A percentile compares a stretch with the other conserved stretches of the same genome.
These are phyloP conservation scores for Quercus dentata DNA, from an alignment of 306 rosid genomes.

Conservation along the genomic window DNA sequence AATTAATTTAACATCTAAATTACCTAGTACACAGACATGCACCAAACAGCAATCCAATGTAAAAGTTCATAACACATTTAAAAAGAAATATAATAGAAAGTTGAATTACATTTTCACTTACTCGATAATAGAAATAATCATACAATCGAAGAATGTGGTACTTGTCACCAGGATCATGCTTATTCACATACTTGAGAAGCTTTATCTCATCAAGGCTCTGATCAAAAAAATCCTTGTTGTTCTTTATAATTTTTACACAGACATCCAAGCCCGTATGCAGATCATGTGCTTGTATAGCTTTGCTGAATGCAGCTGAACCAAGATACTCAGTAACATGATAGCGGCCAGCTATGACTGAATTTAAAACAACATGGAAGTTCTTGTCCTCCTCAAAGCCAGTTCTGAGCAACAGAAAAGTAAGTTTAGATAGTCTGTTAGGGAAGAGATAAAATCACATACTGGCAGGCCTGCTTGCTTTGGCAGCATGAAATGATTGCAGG, in stretches of 20 bases:
- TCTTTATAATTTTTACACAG: constrained; percentile 94
- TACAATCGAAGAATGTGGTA: constrained; percentile 91
- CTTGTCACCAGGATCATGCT: constrained; percentile 96
- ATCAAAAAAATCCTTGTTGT: constrained; percentile 99
- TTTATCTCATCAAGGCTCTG: constrained; percentile 99
- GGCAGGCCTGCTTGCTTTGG: constrained; percentile 7
- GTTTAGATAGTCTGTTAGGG: constrained; percentile 31
- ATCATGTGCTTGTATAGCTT: constrained; percentile 99
- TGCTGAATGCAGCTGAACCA: constrained; percentile 98
- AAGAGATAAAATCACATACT: constrained; percentile 3
- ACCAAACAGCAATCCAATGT: background rate
- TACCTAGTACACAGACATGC: background rate
- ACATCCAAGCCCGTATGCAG: constrained; percentile 98
- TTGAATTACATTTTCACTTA: constrained; percentile 45
- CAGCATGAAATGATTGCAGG: background rate
- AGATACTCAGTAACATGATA: constrained; percentile 98
- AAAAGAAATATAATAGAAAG: background rate
- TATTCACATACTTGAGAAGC: constrained; percentile 97
- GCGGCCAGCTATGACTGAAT: constrained; percentile 95
- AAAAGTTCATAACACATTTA: constrained; percentile 8
- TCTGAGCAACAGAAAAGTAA: constrained; percentile 51
- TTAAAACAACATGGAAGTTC: constrained; percentile 91
- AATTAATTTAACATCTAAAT: background rate
- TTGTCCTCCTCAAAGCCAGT: constrained; percentile 99
- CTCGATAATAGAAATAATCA: constrained; percentile 95